Base-by-base conservation (phyloP, 108 stramenopile species). In the Pelagomonas calceolata region DNA sequence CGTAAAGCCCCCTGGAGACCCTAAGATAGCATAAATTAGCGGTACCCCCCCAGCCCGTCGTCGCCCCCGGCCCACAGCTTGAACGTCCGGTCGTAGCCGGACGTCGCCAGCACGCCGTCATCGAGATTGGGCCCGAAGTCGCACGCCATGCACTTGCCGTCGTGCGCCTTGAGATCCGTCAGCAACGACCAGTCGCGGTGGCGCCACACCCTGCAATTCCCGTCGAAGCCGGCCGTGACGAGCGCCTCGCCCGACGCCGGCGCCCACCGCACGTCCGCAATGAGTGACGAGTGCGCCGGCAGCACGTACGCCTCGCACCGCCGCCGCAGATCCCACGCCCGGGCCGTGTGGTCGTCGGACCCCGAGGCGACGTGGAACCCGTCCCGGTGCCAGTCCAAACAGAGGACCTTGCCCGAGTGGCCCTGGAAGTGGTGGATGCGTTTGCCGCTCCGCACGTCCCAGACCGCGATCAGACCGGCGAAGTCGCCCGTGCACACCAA, bases 381-480 rank as follows among this genome's bases (percentile, higher is more conserved):
- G 78, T 95, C 93, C 63, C 91, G 85, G 66, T 85, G 81, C 72
- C 91, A 94, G 68, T 92, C 90, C 5, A 90, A 46, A 44, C 85
- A 86, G 15, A 93, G 64, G 10, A 94, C 88, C 39, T 92, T 87
- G 44, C 81, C 85, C 37, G 90, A 89, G 74, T 96, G 95, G 45
- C 95, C 95, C 75, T 66, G 68, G 34, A 77, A 44, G 14, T 34
- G 26, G n/a, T 60, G 81, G 65, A 84, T 79, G 21, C 88, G 86
- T 74, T 92, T 93, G 4, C 98, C 96, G 0, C 89, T 91, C 65
- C 98, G 80, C 26, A 97, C 70, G 82, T 99, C 98, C 98, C 98
- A 99, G n/a, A 93, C 76, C 43, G 91, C 91, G 14, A 85, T 90
- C 33, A 94, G 83, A 5, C 94, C 92, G 37, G 84, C 88, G 74